Evolutionary conservation across 768 basidiomycete species (phyloP), one percentile per base, ranked within the genome.

Genomic region (Tricholoma bakamatsutake): DNA sequence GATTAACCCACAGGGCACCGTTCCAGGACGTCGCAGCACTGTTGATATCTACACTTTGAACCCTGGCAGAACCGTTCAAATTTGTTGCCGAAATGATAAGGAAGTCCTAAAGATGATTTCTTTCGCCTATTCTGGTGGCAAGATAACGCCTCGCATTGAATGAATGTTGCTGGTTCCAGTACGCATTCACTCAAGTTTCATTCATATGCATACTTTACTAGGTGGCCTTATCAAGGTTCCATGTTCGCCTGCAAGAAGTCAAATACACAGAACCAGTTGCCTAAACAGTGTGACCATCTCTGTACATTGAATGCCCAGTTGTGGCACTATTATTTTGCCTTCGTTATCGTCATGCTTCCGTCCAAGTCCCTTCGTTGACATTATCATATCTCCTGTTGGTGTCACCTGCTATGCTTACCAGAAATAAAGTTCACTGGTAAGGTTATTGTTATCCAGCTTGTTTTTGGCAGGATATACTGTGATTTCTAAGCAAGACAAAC

Each of bases 31-130:
- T 52, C 58, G 54, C 31, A 42, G 58, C 17, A 59, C 47, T 7
- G 55, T 56, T 52, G 58, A 59, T 52, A 48, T 59, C 55, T 56
- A 43, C 58, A 56, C 45, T 51, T 42, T 59, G 55, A 59, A 56
- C 47, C 58, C 58, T 15, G 55, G 55, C 54, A 50, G 58, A 11
- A 37, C 35, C 8, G 47, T 48, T 55, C 47, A 59, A 13, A 59
- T 59, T 57, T 37, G 35, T 13, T 13, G 13, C 35, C 35, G 35
- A 37, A 51, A 47, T 18, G 45, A 56, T 48, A 5, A 56, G 35
- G 37, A 56, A 59, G 27, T 56, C 40, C 40, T 59, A 31, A 56
- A 59, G 50, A 59, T 30, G 34, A 37, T 59, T 45, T 59, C 58
- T 34, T 59, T 59, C 39, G 50, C 50, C 33, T 59, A 52, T 55